Conservation (phyloP, 768 basidiomycete genomes). For the Boletus fagicola region DNA sequence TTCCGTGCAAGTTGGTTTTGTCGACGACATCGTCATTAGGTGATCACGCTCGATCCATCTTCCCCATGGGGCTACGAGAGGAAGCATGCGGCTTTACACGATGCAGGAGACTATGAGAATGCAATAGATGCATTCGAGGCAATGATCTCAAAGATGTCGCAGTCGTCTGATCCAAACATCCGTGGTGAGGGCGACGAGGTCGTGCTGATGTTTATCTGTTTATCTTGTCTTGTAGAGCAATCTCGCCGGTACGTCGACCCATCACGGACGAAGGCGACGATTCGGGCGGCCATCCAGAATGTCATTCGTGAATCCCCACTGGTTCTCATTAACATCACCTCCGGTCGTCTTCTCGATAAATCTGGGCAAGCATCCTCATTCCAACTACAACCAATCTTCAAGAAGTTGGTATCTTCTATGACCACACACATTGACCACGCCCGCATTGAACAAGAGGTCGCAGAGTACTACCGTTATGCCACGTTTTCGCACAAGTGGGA, state of each 20-base stretch:
- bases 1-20: neutral
- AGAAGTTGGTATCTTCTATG: conserved; percentile 13
- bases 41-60: neutral
- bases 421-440: neutral
- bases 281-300: too few relatives aligned
- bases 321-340: too few relatives aligned
- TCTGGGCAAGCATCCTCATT: conserved; percentile 1
- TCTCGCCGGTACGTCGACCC: too few relatives aligned
- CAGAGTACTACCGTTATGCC: neutral
- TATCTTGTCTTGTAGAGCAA: neutral
- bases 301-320: conserved; percentile 2
- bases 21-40: neutral
- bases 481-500: neutral
- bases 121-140: too few relatives aligned
- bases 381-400: conserved; percentile 2
- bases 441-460: neutral
- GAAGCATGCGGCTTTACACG: neutral
- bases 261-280: neutral
- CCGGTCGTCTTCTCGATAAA: neutral
- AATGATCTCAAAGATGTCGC: neutral
- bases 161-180: neutral
- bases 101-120: neutral
- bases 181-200: neutral
- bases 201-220: neutral
- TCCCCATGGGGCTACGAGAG: neutral